Percentiles rank a stretch among this genome's conserved stretches.
These are phyloP conservation scores for Rhizopogon sp. DNA, from an alignment of 768 basidiomycete species.

Conservation along the genomic window DNA sequence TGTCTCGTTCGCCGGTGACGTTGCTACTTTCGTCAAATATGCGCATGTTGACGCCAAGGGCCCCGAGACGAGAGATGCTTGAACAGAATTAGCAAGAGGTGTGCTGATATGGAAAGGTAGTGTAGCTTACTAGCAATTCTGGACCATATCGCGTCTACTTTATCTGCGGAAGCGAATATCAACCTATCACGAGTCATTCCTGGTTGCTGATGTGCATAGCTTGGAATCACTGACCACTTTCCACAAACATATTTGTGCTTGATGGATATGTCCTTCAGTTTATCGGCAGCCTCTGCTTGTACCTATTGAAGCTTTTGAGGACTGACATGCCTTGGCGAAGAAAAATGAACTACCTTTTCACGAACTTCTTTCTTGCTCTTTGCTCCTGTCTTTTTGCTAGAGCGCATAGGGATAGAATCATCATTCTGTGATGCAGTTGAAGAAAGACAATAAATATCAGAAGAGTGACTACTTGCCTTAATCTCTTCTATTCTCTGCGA, in stretches of 20 bases:
- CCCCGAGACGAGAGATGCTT: slow-evolving; percentile 63
- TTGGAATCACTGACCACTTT: slow-evolving; percentile 50
- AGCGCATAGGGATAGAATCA: slow-evolving; percentile 55
- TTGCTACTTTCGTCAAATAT: slow-evolving; percentile 59
- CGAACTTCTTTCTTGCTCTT: slow-evolving; percentile 74
- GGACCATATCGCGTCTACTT: slow-evolving; percentile 60
- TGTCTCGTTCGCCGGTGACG: slow-evolving; percentile 43
- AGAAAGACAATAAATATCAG: not conserved
- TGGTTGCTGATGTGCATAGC: not conserved
- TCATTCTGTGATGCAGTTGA: slow-evolving; percentile 45
- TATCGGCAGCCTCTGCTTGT: slow-evolving; percentile 53
- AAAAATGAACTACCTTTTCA: slow-evolving; percentile 44
- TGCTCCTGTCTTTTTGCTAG: slow-evolving; percentile 66
- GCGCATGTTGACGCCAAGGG: slow-evolving; percentile 57
- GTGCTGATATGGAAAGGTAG: not conserved
- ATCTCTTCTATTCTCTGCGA: slow-evolving; percentile 56
- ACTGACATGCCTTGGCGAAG: not conserved
- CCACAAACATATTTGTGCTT: slow-evolving; percentile 51
- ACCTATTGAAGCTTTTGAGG: slow-evolving; percentile 30
- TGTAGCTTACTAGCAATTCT: slow-evolving; percentile 49
- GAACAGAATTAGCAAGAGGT: not conserved
- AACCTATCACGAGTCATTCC: slow-evolving; percentile 41
- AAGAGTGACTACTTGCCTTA: slow-evolving; percentile 34
- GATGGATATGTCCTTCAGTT: slow-evolving; percentile 55
- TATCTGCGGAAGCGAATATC: slow-evolving; percentile 57